Base-by-base conservation (phyloP, 2,329 filamentous ascomycete species). In the Colletotrichum somersetense region DNA sequence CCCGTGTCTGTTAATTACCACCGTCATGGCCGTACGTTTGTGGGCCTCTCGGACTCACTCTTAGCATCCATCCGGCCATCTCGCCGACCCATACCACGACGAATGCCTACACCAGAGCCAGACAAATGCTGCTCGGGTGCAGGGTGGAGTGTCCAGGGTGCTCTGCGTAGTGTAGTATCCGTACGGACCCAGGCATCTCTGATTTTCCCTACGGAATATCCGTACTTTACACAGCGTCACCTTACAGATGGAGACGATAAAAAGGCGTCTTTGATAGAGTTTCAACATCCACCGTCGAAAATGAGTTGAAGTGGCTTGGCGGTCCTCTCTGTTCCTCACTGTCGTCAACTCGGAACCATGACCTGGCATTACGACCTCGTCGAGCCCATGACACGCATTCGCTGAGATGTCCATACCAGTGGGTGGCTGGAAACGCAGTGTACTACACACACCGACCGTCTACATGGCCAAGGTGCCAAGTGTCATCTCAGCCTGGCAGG, bases 201-300 rank as follows among this genome's bases (percentile, higher is more conserved):
- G 61, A 6, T 44, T 44, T 16, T 44, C 42, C 42, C 42, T 44
- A 20, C 42, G 18, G 44, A n/a, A 55, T 62, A 23, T 52, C 59
- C 46, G n/a, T 44, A 33, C 55, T 33, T 44, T 44, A 30, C 56
- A 53, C 40, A 55, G 23, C 46, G 66, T 59, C 40, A 50, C 66
- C 33, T 53, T 33, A n/a, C 30, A 56, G 42, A 69, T 61, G 59
- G 66, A 42, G 66, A 42, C 42, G 38, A 33, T 20, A 55, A 42
- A 38, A 44, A 59, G 65, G 40, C 50, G 33, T 56, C 20, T 50
- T 40, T 42, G 40, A 42, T 57, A 30, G 52, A 67, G 57, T 62
- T 68, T 71, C 68, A 71, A 57, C 42, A n/a, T 62, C 5, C 56
- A 33, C 30, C 23, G 67, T 33, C 26, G 64, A 66, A 35, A 42